Conservation (phyloP, 331 rosid genomes). For the Phaseolus coccineus region DNA sequence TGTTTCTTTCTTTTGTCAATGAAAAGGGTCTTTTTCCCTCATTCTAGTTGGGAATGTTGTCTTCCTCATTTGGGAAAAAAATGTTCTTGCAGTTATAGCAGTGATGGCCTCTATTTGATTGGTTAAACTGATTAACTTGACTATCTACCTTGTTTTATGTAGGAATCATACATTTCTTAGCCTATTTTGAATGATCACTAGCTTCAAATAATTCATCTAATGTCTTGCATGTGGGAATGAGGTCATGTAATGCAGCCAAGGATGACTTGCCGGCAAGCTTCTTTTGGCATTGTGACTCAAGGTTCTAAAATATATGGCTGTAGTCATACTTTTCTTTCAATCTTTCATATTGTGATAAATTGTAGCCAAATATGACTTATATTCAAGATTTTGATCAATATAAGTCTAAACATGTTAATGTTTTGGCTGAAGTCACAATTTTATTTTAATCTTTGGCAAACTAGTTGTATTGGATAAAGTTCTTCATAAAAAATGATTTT, state of each 20-base stretch:
- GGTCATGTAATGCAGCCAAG: constrained; percentile 91
- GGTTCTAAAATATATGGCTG: not conserved
- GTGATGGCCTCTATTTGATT: constrained; percentile 48
- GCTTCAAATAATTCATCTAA: constrained; percentile 49
- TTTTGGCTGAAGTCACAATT: too few relatives aligned
- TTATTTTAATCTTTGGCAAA: too few relatives aligned
- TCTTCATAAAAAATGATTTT: too few relatives aligned
- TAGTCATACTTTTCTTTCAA: not conserved
- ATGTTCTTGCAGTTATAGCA: constrained; percentile 43
- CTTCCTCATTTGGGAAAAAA: constrained; percentile 59
- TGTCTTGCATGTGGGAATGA: constrained; percentile 93
- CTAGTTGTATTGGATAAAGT: too few relatives aligned
- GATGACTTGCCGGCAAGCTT: constrained; percentile 90
- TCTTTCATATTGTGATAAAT: not conserved
- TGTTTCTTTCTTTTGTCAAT: constrained; percentile 18
- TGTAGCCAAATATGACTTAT: not conserved
- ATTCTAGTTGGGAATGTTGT: constrained; percentile 49
- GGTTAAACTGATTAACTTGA: constrained; percentile 46
- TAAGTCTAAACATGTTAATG: too few relatives aligned
- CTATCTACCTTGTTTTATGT: constrained; percentile 28
- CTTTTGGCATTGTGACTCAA: not conserved
- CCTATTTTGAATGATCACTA: not conserved
- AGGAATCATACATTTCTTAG: constrained; percentile 4
- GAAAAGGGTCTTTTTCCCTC: constrained; percentile 38
- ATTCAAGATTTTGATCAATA: too few relatives aligned